These are phyloP conservation scores for Ligustrum vulgare DNA, from an alignment of 257 asterid genomes.

Conservation along the genomic window DNA sequence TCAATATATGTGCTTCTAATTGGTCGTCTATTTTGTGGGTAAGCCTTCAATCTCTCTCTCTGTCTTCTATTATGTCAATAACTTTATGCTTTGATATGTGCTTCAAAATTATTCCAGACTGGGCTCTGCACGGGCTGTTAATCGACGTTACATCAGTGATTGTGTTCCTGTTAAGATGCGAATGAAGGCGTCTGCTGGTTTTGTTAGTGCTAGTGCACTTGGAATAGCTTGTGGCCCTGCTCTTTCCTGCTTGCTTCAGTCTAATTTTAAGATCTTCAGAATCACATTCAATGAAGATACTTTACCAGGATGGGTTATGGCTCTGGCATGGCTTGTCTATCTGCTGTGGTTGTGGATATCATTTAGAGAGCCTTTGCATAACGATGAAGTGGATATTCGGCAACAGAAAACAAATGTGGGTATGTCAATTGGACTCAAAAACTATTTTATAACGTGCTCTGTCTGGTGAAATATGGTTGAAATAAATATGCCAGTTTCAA, in stretches of 20 bases:
- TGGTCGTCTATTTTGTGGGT: slow-evolving; percentile 72
- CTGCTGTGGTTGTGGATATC: slow-evolving; percentile 46
- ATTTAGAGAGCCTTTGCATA: slow-evolving; percentile 48
- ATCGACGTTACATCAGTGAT: slow-evolving; percentile 66
- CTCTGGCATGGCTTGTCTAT: slow-evolving; percentile 65
- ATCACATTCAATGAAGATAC: slow-evolving; percentile 58
- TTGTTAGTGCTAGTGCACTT: slow-evolving; percentile 72
- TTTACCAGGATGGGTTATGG: slow-evolving; percentile 74
- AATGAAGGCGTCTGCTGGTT: slow-evolving; percentile 71
- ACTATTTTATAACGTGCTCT: too few relatives aligned
- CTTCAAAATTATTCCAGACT: slow-evolving; percentile 44
- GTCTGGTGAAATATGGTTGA: background rate
- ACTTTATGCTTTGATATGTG: too few relatives aligned
- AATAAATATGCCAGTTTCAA: background rate
- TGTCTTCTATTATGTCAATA: too few relatives aligned
- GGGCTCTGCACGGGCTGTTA: slow-evolving; percentile 75
- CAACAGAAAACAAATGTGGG: slow-evolving; percentile 30
- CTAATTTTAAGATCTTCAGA: slow-evolving; percentile 41
- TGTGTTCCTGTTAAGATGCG: slow-evolving; percentile 60
- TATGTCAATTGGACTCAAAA: slow-evolving; percentile 7
- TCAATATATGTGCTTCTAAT: slow-evolving; percentile 53
- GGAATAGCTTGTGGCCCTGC: slow-evolving; percentile 84
- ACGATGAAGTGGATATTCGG: slow-evolving; percentile 15
- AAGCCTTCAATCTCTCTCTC: slow-evolving; percentile 11
- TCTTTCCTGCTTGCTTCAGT: slow-evolving; percentile 50